Conservation (phyloP, 2,329 filamentous ascomycete species). For the Thermomyces lanuginosus region DNA sequence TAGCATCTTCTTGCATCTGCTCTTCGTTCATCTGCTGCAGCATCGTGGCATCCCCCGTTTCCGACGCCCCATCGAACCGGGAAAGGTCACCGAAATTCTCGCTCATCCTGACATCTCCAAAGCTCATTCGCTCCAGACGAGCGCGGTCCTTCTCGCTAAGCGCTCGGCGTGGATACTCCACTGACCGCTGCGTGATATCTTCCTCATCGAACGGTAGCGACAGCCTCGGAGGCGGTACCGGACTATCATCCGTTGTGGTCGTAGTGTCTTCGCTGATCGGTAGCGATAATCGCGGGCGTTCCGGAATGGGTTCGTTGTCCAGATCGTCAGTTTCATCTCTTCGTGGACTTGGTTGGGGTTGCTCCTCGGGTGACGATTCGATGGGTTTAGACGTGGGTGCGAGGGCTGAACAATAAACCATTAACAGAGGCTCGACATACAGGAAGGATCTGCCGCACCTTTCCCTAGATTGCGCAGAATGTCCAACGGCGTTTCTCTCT, state of each 20-base stretch:
- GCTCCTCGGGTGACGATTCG: conserved; percentile 30
- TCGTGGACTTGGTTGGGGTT: conserved; percentile 9
- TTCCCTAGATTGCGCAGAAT: conserved; percentile 37
- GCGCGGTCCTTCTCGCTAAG: conserved; percentile 21
- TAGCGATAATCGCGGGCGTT: conserved; percentile 26
- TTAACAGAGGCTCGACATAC: neutral
- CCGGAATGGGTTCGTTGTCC: conserved; percentile 32
- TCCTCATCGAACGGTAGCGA: conserved; percentile 31
- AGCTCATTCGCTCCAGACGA: conserved; percentile 28
- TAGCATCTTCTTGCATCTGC: conserved; percentile 19
- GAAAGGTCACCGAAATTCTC: conserved; percentile 36
- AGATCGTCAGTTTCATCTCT: conserved; percentile 29
- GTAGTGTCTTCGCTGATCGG: conserved; percentile 32
- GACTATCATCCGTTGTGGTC: conserved; percentile 28
- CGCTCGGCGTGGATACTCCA: conserved; percentile 30
- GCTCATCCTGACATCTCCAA: conserved; percentile 28
- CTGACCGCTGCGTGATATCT: conserved; percentile 24
- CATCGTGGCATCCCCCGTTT: conserved; percentile 23
- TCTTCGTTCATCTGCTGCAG: conserved; percentile 20
- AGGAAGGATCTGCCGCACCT: conserved; percentile 18
- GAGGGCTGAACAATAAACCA: conserved; percentile 22
- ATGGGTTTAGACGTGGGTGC: conserved; percentile 33
- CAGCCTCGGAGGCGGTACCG: conserved; percentile 21
- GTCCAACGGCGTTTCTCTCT: conserved; percentile 40
- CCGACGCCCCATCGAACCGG: conserved; percentile 28